Percentiles rank a stretch among this genome's conserved stretches.
Evolutionary conservation across 2,329 filamentous ascomycete genomes (phyloP).

Genomic region (Botryotinia convoluta): DNA sequence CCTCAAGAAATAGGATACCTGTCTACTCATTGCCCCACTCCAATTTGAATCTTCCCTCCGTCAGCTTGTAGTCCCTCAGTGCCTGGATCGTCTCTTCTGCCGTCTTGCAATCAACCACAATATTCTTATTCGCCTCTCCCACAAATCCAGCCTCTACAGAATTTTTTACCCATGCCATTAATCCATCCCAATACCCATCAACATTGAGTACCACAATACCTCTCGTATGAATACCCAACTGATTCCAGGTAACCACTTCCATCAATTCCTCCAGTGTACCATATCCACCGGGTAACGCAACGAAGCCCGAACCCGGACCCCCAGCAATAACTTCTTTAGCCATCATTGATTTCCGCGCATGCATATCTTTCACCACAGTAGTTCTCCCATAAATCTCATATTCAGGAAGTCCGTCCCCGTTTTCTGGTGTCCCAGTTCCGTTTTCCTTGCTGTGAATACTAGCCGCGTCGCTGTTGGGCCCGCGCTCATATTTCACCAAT

Average conservation of each 20-base stretch:
- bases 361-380: constrained; percentile 92
- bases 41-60: constrained; percentile 73
- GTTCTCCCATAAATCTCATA: constrained; percentile 69
- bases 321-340: constrained; percentile 80
- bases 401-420: constrained; percentile 43
- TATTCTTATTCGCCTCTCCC: constrained; percentile 63
- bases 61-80: constrained; percentile 72
- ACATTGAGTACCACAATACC: constrained; percentile 84
- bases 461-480: constrained; percentile 52
- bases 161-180: constrained; percentile 77
- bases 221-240: constrained; percentile 82
- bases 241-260: constrained; percentile 91
- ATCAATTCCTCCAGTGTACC: constrained; percentile 96
- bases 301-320: constrained; percentile 81
- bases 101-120: constrained; percentile 73
- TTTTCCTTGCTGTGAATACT: constrained; percentile 25
- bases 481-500: constrained; percentile 73
- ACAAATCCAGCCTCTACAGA: constrained; percentile 79
- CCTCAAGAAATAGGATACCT: neutral
- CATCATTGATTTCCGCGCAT: constrained; percentile 93
- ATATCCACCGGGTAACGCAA: constrained; percentile 85
- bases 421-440: constrained; percentile 16
- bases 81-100: constrained; percentile 69
- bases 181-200: constrained; percentile 86
- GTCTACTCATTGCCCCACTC: constrained; percentile 61